Evolutionary conservation across 1,139 yeast genomes (phyloP), one percentile per base, ranked within the genome.

Genomic region (Sugiyamaella japonica): DNA sequence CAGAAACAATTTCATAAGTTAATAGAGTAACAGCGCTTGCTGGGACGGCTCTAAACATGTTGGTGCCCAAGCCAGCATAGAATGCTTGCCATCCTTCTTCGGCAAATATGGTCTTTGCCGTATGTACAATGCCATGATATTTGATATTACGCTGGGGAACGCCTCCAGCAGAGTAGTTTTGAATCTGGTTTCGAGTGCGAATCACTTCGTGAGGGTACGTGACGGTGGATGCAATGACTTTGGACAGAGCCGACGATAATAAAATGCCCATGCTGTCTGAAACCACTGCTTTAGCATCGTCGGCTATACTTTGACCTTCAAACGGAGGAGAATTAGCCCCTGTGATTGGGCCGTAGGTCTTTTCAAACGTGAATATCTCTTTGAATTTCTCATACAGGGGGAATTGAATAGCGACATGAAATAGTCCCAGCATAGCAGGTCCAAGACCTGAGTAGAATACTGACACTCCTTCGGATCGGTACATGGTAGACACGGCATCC

Each of bases 191-290:
- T 65, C 98, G 79, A 3, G 99, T 91, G 63, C 99, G 80, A 50
- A 95, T 76, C 42, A 93, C 93, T 70, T 93, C 99, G 73, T 93
- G 99, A 1, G 99, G 99, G 66, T 93, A 93, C 0, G 99, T 91
- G 53, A 89, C 77, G 1, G 90, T 78, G 52, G 95, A 85, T 2
- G 99, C 99, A 52, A 86, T 77, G 85, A 91, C 87, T 69, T 93
- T 93, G 6, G 97, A 86, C 9, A 85, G 65, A 9, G 93, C 82
- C 1, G 96, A 87, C 1, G 98, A 95, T 16, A 80, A 64, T 4
- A 89, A 77, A 48, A 89, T 75, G 57, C 82, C 79, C 13, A 72
- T 59, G 56, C 77, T 70, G 43, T 41, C 42, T 25, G 29, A n/a
- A 3, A 36, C 50, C 6, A 56, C 57, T 10, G 48, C 49, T 41